These are phyloP conservation scores for Venturia pyrina DNA, from an alignment of 2,329 filamentous ascomycete genomes.

Conservation along the genomic window DNA sequence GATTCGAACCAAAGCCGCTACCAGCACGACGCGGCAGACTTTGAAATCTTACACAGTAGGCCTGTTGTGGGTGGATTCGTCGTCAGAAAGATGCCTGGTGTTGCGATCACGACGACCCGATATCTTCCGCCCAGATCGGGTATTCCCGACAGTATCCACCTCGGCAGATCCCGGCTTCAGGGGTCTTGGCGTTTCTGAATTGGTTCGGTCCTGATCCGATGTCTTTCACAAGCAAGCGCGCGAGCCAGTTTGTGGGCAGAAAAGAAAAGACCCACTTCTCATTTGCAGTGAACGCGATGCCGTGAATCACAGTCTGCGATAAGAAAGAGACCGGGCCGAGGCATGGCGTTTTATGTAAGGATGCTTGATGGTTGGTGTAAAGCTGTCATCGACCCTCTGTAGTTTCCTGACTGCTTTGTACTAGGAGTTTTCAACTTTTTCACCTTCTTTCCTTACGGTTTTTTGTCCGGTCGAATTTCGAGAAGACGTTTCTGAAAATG, in stretches of 20 bases:
- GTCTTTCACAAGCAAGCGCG: neutral
- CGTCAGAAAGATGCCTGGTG: neutral
- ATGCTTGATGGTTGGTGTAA: neutral
- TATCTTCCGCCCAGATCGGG: neutral
- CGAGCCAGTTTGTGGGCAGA: neutral
- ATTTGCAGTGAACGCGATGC: neutral
- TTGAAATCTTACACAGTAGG: too few species aligned
- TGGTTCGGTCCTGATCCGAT: neutral
- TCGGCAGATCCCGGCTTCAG: neutral
- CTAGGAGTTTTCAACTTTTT: neutral
- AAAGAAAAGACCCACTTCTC: conserved; percentile 5
- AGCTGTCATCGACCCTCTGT: neutral
- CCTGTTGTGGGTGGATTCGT: neutral
- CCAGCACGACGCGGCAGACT: too few species aligned
- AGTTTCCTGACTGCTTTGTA: neutral
- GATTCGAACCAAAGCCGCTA: too few species aligned
- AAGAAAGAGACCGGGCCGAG: neutral
- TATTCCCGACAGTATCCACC: neutral
- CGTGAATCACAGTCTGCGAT: neutral
- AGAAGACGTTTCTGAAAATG: neutral
- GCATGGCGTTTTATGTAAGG: neutral
- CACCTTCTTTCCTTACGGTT: neutral
- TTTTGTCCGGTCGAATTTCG: neutral
- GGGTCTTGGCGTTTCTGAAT: neutral
- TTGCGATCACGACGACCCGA: neutral